Conservation (phyloP, 768 basidiomycete species). For the Tulasnella sp. region DNA sequence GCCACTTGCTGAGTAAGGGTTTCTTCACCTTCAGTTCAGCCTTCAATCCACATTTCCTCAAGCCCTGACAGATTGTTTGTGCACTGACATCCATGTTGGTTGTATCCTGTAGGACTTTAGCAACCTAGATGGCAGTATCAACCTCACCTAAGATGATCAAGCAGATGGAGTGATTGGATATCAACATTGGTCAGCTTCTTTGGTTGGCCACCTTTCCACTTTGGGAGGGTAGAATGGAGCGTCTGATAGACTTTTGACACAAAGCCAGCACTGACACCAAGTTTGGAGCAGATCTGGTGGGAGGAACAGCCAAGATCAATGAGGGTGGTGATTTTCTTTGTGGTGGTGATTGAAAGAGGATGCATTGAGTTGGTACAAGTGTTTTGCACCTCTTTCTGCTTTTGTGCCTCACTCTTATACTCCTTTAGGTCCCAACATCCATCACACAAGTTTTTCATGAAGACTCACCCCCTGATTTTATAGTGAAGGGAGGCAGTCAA, state of each 20-base stretch:
- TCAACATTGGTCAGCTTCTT: neutral
- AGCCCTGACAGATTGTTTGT: neutral
- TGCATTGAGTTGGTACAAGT: neutral
- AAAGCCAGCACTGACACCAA: neutral
- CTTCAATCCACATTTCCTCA: neutral
- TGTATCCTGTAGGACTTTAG: neutral
- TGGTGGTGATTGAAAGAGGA: neutral
- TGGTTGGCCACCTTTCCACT: neutral
- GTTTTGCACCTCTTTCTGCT: neutral
- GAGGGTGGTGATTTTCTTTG: neutral
- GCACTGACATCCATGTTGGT: neutral
- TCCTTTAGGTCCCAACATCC: neutral
- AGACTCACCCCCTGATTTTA: neutral
- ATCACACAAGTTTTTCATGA: neutral
- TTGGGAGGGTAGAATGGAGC: neutral
- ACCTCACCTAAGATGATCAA: neutral
- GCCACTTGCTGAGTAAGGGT: neutral
- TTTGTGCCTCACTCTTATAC: neutral
- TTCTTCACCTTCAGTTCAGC: slow-evolving; percentile 2
- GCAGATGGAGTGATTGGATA: neutral
- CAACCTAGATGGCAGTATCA: neutral
- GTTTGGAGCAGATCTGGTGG: neutral
- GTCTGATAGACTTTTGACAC: neutral
- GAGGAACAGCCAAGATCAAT: neutral
- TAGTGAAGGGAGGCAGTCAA: neutral